Conservation (phyloP, 2,329 filamentous ascomycete species). For the Phaeosphaeriaceae sp. region DNA sequence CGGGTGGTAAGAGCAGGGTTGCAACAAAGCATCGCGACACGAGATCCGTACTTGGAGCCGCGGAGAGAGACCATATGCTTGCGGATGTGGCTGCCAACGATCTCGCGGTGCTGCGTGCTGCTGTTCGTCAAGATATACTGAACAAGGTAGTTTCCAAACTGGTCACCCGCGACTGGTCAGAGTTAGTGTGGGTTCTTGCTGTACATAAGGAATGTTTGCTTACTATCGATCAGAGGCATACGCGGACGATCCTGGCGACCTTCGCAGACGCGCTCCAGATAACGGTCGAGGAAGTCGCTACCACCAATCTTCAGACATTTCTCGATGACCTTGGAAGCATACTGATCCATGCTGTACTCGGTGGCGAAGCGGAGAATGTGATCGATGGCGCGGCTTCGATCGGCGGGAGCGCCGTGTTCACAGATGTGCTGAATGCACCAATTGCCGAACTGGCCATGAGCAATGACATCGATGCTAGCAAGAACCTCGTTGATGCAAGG, state of each 20-base stretch:
- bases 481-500: conserved; percentile 97
- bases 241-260: conserved; percentile 88
- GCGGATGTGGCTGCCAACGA: conserved; percentile 90
- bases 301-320: conserved; percentile 98
- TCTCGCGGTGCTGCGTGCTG: conserved; percentile 84
- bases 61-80: conserved; percentile 99
- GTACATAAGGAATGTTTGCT: conserved; percentile 33
- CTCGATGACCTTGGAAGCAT: conserved; percentile 98
- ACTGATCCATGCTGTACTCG: conserved; percentile 98
- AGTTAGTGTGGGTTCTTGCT: conserved; percentile 19
- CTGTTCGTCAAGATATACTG: conserved; percentile 96
- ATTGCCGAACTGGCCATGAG: conserved; percentile 97
- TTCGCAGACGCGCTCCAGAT: conserved; percentile 92
- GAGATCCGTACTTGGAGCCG: conserved; percentile 97
- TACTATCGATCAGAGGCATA: conserved; percentile 93
- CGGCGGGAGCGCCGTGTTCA: conserved; percentile 89
- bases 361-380: conserved; percentile 93
- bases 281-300: conserved; percentile 86
- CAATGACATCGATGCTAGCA: conserved; percentile 91
- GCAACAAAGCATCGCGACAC: conserved; percentile 98
- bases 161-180: conserved; percentile 82
- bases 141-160: conserved; percentile 98
- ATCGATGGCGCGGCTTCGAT: conserved; percentile 92
- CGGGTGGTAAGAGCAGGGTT: conserved; percentile 90
- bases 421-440: conserved; percentile 99